phyloP scores from a whole-genome alignment of 108 stramenopile genomes.

The Pseudonitzschia multistriata region DNA sequence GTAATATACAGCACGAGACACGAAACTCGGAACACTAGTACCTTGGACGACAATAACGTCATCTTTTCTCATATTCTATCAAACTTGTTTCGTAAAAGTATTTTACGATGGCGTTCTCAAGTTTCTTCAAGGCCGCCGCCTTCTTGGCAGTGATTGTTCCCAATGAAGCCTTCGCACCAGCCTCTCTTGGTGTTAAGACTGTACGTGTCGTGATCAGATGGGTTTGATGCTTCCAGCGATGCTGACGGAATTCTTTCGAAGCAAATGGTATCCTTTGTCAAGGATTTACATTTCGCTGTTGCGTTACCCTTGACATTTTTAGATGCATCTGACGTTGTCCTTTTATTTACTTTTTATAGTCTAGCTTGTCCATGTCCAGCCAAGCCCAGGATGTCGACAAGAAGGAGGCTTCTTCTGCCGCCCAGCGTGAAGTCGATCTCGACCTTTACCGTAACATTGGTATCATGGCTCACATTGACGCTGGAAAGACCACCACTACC shows the following conservation, averaged over 20 bases:
- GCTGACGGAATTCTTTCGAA: neutral
- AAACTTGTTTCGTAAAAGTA: conserved; percentile 14
- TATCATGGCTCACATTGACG: conserved; percentile 99
- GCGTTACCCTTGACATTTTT: neutral
- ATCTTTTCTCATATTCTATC: conserved; percentile 10
- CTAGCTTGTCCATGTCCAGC: conserved; percentile 1
- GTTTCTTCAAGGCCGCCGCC: conserved; percentile 38
- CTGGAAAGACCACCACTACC: conserved; percentile 99
- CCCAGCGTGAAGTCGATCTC: conserved; percentile 73
- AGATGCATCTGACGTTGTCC: neutral
- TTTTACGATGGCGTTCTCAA: conserved; percentile 34
- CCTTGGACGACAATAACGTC: neutral
- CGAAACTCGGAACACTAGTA: neutral
- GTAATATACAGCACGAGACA: neutral
- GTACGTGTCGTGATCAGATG: too few species aligned
- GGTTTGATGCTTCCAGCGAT: neutral
- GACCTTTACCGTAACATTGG: conserved; percentile 97
- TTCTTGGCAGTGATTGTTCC: conserved; percentile 32
- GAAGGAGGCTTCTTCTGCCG: conserved; percentile 60
- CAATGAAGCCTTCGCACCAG: conserved; percentile 41
- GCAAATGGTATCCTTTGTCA: neutral
- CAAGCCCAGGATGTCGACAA: conserved; percentile 68
- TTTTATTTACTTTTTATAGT: neutral
- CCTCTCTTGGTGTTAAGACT: conserved; percentile 30
- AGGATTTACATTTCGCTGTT: neutral